Conservation (phyloP, 2,329 filamentous ascomycete genomes). For the Ophiocordyceps camponoti-saundersi region DNA sequence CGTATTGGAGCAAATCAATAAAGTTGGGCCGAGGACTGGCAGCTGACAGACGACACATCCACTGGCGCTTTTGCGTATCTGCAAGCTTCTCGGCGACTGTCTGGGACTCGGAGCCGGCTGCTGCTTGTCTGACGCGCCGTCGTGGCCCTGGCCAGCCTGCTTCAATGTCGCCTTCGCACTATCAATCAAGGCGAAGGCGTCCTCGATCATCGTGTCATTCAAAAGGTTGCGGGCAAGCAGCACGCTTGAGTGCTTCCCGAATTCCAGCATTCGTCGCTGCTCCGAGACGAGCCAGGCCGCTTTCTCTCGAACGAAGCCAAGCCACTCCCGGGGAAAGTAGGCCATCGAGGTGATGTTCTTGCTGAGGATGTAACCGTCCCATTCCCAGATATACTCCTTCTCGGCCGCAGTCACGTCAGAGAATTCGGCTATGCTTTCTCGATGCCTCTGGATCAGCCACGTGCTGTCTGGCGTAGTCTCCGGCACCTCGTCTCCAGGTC, state of each 20-base stretch:
- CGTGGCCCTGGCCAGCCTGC: slow-evolving; percentile 1
- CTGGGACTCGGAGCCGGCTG: slow-evolving; percentile 5
- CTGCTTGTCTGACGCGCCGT: slow-evolving; percentile 1
- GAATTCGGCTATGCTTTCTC: slow-evolving; percentile 39
- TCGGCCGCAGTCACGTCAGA: slow-evolving; percentile 35
- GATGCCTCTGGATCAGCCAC: slow-evolving; percentile 43
- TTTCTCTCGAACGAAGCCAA: slow-evolving; percentile 32
- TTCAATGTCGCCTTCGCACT: slow-evolving; percentile 17
- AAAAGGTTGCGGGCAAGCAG: slow-evolving; percentile 31
- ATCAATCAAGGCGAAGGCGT: slow-evolving; percentile 25
- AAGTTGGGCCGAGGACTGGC: slow-evolving; percentile 27
- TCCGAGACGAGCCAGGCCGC: slow-evolving; percentile 33
- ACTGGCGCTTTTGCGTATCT: slow-evolving; percentile 22
- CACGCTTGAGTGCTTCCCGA: slow-evolving; percentile 34
- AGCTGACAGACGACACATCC: slow-evolving; percentile 31
- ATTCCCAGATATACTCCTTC: slow-evolving; percentile 40
- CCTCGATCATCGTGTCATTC: slow-evolving; percentile 22
- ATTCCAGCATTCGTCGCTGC: slow-evolving; percentile 31
- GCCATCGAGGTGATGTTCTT: slow-evolving; percentile 32
- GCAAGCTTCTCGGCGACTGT: slow-evolving; percentile 14
- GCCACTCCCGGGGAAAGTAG: slow-evolving; percentile 33
- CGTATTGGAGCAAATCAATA: slow-evolving; percentile 32
- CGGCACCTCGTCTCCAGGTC: slow-evolving; percentile 29
- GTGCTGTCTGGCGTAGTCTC: slow-evolving; percentile 25
- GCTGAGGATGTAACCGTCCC: slow-evolving; percentile 37